Evolutionary conservation across 164 flowering plant species (phyloP), one percentile per base, ranked within the genome.

Genomic region (Warburgia ugandensis): DNA sequence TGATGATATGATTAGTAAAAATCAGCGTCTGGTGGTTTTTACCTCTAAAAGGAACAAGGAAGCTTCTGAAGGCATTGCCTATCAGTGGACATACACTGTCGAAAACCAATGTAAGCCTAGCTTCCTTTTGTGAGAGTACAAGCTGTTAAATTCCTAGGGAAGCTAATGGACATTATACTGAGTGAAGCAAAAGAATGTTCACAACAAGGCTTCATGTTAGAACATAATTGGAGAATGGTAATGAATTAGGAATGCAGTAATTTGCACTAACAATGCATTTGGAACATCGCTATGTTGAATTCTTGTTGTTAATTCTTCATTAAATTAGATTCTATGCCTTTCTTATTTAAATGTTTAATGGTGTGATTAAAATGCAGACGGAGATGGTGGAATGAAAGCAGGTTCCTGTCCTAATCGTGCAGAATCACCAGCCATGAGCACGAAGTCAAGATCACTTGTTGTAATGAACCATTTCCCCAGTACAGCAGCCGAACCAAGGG

Each of bases 11-110:
- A 65, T 75, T 26, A 49, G 39, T 21, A 59, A 72, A 48, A 92
- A 88, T 53, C 96, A 86, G 54, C 81, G 99, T 3, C 51, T 92
- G 31, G 67, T 92, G 41, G 99, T 92, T 45, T 88, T 92, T 66
- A 83, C 95, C 46, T 88, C 95, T 30, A 84, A 80, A 45, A 56
- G 80, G 30, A 17, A 76, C 2, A 88, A 92, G 71, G 89, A 92
- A 48, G 77, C 87, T n/a, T 61, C 86, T n/a, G 99, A 92, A 65
- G 97, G 84, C 29, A 88, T 92, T 48, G 95, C 95, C 0, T 80
- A 78, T 64, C 66, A 83, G 45, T 92, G 99, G 99, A 76, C 51
- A 48, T 84, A 86, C 56, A 29, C 83, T n/a, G 94, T 81, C 8
- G 99, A 92, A 65, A 94, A 81, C 58, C 92, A 94, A 63, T 94